These are phyloP conservation scores for Pseudisothecium myosuroides DNA, from an alignment of 225 moss, liverwort and hornwort genomes.

Conservation along the genomic window DNA sequence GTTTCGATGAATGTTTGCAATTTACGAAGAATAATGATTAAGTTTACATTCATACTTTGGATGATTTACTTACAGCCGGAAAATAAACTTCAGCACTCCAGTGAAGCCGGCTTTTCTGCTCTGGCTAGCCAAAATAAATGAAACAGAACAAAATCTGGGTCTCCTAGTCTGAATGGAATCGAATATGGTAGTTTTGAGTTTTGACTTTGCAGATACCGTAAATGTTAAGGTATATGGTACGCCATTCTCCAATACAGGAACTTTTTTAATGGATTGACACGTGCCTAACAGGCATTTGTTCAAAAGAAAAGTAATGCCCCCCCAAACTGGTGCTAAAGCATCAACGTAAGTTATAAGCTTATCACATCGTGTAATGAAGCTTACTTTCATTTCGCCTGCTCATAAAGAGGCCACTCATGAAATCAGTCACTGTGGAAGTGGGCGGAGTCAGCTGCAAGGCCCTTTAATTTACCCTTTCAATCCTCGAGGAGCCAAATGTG, in stretches of 20 bases:
- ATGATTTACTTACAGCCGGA: not conserved
- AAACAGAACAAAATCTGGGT: no score
- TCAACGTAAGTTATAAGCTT: no score
- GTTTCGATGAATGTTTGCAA: not conserved
- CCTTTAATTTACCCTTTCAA: not conserved
- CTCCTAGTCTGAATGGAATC: not conserved
- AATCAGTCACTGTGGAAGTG: not conserved
- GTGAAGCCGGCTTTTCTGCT: no score
- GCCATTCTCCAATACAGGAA: not conserved
- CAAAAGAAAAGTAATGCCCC: not conserved
- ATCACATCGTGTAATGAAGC: no score
- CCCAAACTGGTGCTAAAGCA: no score
- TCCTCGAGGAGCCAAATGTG: not conserved
- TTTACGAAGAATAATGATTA: not conserved
- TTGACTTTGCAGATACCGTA: not conserved
- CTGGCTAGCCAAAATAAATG: no score
- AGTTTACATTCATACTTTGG: not conserved
- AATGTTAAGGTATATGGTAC: not conserved
- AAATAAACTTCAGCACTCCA: not conserved
- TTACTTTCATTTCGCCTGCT: not conserved
- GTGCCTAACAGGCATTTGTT: not conserved
- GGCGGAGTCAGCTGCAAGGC: rapidly evolving
- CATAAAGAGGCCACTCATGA: not conserved
- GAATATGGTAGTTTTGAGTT: no score
- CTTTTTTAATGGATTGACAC: not conserved